phyloP scores from a whole-genome alignment of 2,329 filamentous ascomycete species.

The Alternaria dauci region DNA sequence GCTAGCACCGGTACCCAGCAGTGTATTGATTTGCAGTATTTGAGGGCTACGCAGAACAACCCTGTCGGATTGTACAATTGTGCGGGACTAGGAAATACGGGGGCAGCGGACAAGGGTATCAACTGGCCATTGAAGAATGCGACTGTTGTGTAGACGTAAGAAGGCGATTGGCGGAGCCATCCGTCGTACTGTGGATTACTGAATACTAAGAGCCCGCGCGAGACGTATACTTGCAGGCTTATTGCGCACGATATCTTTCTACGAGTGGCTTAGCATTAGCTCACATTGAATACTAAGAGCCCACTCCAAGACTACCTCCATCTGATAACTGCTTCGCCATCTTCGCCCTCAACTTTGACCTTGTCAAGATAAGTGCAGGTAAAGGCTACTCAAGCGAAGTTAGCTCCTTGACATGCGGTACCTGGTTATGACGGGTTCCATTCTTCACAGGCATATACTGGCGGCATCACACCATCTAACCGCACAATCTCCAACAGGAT shows the following conservation, averaged over 20 bases:
- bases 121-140: slow-evolving; percentile 45
- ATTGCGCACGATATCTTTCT: neutral
- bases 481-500: no score
- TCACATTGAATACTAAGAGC: neutral
- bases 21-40: slow-evolving; percentile 45
- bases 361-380: neutral
- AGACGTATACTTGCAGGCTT: neutral
- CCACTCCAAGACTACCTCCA: neutral
- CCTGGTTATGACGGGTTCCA: no score
- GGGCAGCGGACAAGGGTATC: slow-evolving; percentile 45
- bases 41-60: slow-evolving; percentile 41
- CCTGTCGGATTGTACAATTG: slow-evolving; percentile 45
- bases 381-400: neutral
- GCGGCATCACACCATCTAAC: no score
- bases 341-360: neutral
- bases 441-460: no score
- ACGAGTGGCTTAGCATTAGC: neutral
- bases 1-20: slow-evolving; percentile 19
- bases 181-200: neutral
- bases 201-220: neutral
- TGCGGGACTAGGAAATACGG: slow-evolving; percentile 40
- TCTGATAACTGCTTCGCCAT: neutral
- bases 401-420: no score
- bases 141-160: slow-evolving; percentile 9
- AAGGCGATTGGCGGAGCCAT: neutral